Percentiles rank a stretch among this genome's conserved stretches.
Conservation (phyloP, 495 filamentous ascomycete species). For the Aspergillus diversus region DNA sequence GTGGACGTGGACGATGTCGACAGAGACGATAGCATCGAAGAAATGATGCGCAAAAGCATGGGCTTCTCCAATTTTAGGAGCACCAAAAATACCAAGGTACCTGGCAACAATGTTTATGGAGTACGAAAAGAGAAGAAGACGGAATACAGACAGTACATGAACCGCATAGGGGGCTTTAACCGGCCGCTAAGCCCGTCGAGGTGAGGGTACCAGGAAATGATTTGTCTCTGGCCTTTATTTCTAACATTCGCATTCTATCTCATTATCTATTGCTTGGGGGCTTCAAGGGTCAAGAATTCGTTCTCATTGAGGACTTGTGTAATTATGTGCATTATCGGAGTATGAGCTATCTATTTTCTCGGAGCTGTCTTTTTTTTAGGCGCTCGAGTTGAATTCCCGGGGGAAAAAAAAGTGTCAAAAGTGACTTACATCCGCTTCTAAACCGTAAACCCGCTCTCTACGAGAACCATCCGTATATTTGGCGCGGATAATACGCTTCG, state of each 20-base stretch:
- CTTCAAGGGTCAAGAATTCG: not conserved
- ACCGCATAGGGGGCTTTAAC: conserved; percentile 95
- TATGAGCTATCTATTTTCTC: conserved; percentile 17
- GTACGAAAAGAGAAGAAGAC: conserved; percentile 94
- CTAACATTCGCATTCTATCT: not conserved
- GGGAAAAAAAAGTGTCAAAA: too few relatives aligned
- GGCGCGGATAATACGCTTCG: too few relatives aligned
- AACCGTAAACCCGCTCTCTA: too few relatives aligned
- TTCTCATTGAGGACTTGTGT: conserved; percentile 2
- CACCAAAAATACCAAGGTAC: conserved; percentile 89
- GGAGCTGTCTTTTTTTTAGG: not conserved
- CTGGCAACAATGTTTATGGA: conserved; percentile 83
- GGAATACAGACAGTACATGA: conserved; percentile 99
- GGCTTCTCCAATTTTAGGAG: conserved; percentile 84
- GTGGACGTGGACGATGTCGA: conserved; percentile 53
- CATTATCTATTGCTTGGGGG: not conserved
- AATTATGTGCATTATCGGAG: conserved; percentile 30
- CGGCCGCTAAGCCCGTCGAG: conserved; percentile 73
- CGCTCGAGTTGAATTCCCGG: not conserved
- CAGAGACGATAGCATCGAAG: conserved; percentile 69
- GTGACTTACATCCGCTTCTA: too few relatives aligned
- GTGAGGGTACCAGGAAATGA: conserved; percentile 20
- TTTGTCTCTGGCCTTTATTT: conserved; percentile 6
- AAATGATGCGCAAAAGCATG: conserved; percentile 80
- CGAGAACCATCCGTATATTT: too few relatives aligned